Evolutionary conservation across 208 protist species (phyloP), one percentile per base, ranked within the genome.

Genomic region (Acanthamoeba triangularis): DNA sequence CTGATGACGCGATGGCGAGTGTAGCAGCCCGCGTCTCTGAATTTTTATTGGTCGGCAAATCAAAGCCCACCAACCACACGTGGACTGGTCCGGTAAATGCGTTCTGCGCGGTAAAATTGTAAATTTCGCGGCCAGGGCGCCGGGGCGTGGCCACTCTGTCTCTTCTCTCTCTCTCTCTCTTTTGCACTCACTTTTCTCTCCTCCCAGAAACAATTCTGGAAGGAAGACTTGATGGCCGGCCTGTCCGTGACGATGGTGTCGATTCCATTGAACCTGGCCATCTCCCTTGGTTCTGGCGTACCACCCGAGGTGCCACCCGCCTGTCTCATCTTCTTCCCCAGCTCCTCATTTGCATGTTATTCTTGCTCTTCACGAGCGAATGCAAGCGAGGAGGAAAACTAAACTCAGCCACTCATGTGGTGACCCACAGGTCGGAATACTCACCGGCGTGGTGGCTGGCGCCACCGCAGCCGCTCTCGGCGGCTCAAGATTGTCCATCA

Each of bases 181-280:
- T 52, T 56, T 13, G 13, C 52, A 23, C 52, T 20, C 5, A 13
- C 18, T 56, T 56, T 11, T 56, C 52, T 56, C 2, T 11, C 18
- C 52, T 25, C 25, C 61, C 61, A 67, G 61, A 67, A 30, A 30
- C 61, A n/a, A n/a, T 67, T 30, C 61, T 67, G 61, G 61, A 67
- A 67, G 76, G 76, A 85, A 20, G 76, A 85, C 25, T 8, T 85
- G 35, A 49, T 85, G 35, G 76, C 76, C 0, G 76, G 44, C n/a
- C 8, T 85, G 14, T 85, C 76, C 37, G 76, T 85, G 25, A 85
- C 76, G 2, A 85, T 85, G 76, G 76, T 85, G 44, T 85, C 76
- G 2, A 85, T 85, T 56, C 76, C 76, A 1, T 23, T 85, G 76
- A 85, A 85, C 44, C 44, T 85, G 11, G 76, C 76, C 44, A 85